Base-by-base conservation (phyloP, 768 basidiomycete species). In the Scleroderma citrinum region DNA sequence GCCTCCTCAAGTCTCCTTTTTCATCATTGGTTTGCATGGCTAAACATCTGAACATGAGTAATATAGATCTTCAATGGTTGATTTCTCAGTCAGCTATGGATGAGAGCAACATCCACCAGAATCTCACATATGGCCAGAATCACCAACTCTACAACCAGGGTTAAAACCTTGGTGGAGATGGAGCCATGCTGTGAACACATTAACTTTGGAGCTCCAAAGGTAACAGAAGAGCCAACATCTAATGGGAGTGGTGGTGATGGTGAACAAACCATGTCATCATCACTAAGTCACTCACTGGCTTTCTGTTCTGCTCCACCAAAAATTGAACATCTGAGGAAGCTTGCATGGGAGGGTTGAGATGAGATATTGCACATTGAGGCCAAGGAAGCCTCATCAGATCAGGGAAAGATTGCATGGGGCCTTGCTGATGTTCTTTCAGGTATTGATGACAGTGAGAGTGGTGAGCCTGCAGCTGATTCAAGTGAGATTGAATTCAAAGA, bases 1-100 rank as follows among this genome's bases (percentile, higher is more conserved):
- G 58, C 53, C 3, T 51, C 5, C 10, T 10, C 24, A 3, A 17
- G 5, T 46, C 21, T 21, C 45, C n/a, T 21, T 7, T 14, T 16
- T 58, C 35, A 48, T 30, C 49, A 26, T 49, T 26, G 36, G 36
- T 17, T 34, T 32, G 20, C 21, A 36, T 17, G 11, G 19, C 13
- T 29, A 29, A 5, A 8, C 4, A 35, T 16, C 21, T 34, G 16
- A 26, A 37, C 29, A 23, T 30, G 5, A 13, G 34, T 16, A 14
- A 5, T 16, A 13, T 53, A 90, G 88, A 87, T 1, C 55, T 82
- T 19, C 72, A 77, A 12, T 92, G 83, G 73, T 69, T 71, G 32
- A 67, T 90, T 36, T 64, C 67, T 0, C 71, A 69, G 19, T 70
- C 76, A 7, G 60, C 52, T 7, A 56, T 64, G 12, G 60, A 60